A percentile compares a stretch with the other conserved stretches of the same genome.
These are phyloP conservation scores for Xylaria multiplex DNA, from an alignment of 2,329 filamentous ascomycete genomes.

Conservation along the genomic window DNA sequence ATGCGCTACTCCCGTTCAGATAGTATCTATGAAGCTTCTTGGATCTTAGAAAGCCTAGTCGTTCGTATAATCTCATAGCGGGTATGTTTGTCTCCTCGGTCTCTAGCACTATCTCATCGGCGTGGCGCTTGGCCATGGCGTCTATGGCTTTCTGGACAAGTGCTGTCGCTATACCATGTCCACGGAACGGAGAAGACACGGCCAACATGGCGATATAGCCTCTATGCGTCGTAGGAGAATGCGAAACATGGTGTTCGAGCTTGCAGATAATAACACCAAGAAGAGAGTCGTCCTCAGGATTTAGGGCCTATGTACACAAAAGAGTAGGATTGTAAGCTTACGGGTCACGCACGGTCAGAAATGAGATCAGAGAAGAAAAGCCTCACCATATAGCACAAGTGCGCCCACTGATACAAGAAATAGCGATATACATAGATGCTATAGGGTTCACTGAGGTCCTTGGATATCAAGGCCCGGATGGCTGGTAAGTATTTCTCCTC, in stretches of 20 bases:
- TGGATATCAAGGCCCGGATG: slow-evolving; percentile 92
- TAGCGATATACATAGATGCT: slow-evolving; percentile 99
- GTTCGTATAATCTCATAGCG: slow-evolving; percentile 91
- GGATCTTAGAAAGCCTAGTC: slow-evolving; percentile 88
- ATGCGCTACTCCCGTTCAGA: slow-evolving; percentile 94
- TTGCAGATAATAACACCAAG: slow-evolving; percentile 95
- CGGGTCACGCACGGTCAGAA: slow-evolving; percentile 1
- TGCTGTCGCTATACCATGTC: slow-evolving; percentile 85
- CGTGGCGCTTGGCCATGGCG: slow-evolving; percentile 83
- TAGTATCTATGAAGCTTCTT: slow-evolving; percentile 97
- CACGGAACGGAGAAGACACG: slow-evolving; percentile 81
- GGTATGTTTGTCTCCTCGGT: slow-evolving; percentile 93
- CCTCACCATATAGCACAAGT: slow-evolving; percentile 92
- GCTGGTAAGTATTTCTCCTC: slow-evolving; percentile 78
- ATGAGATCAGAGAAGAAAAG: slow-evolving; percentile 15
- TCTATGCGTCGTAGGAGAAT: slow-evolving; percentile 76
- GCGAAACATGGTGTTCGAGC: slow-evolving; percentile 86
- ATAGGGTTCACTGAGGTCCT: slow-evolving; percentile 96
- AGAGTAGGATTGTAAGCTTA: slow-evolving; percentile 32
- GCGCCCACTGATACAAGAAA: slow-evolving; percentile 96
- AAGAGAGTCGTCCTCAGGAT: slow-evolving; percentile 70
- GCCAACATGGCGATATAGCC: slow-evolving; percentile 99
- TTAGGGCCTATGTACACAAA: slow-evolving; percentile 59
- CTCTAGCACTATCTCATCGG: slow-evolving; percentile 95
- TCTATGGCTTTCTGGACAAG: slow-evolving; percentile 92